phyloP scores from a whole-genome alignment of 495 filamentous ascomycete species.

The Daldinia loculata region DNA sequence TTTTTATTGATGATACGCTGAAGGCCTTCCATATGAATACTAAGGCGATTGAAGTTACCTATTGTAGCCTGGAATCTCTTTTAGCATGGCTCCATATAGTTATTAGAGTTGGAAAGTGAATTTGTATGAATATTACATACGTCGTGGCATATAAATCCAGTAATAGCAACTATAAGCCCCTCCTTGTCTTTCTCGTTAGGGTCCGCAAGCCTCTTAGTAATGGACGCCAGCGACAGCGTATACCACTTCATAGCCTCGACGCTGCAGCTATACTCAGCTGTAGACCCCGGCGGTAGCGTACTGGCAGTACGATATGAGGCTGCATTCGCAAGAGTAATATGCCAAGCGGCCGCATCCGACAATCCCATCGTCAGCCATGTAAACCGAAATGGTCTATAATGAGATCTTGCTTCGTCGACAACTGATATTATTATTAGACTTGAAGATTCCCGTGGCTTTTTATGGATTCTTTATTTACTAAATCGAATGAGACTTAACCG shows the following conservation, averaged over 20 bases:
- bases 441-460: background rate
- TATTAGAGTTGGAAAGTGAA: background rate
- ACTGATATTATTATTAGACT: conserved; percentile 31
- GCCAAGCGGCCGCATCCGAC: conserved; percentile 38
- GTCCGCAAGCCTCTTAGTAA: conserved; percentile 35
- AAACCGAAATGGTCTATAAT: conserved; percentile 39
- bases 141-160: conserved; percentile 43
- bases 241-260: conserved; percentile 44
- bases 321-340: conserved; percentile 42
- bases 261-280: conserved; percentile 21
- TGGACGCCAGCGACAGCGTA: conserved; percentile 35
- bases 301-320: conserved; percentile 14
- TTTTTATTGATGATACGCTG: conserved; percentile 37
- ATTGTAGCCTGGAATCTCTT: conserved; percentile 21
- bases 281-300: conserved; percentile 4
- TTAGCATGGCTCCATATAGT: conserved; percentile 6
- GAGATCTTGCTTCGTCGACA: conserved; percentile 26
- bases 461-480: conserved; percentile 21
- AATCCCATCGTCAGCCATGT: conserved; percentile 41
- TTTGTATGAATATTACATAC: conserved; percentile 18
- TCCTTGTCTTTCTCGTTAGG: conserved; percentile 29
- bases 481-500: conserved; percentile 30
- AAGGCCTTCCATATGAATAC: conserved; percentile 39
- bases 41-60: conserved; percentile 39
- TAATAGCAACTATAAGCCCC: conserved; percentile 39